Evolutionary conservation across 2,329 filamentous ascomycete species (phyloP).

Genomic region (Calonectria honghensis): DNA sequence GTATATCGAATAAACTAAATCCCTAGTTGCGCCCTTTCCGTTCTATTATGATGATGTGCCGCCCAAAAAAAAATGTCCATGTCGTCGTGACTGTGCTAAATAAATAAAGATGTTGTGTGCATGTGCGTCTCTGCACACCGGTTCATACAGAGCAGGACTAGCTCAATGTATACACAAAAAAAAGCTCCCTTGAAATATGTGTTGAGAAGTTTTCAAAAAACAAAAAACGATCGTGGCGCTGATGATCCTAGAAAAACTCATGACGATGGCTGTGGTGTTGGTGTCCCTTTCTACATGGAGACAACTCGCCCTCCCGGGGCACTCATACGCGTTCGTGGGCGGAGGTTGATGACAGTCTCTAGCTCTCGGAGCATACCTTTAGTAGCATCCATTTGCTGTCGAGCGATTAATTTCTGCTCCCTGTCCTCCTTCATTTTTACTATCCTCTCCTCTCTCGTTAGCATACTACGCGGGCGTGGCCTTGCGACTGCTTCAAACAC

Average conservation of each 20-base stretch:
- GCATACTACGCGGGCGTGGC: constrained; percentile 78
- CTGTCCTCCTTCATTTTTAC: constrained; percentile 92
- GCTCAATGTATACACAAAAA: constrained; percentile 21
- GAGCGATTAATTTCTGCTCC: constrained; percentile 80
- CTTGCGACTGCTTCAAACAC: constrained; percentile 94
- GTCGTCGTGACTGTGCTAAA: constrained; percentile 41
- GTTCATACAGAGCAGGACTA: constrained; percentile 27
- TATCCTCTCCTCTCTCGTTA: constrained; percentile 92
- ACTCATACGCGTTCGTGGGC: constrained; percentile 64
- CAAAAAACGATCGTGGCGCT: constrained; percentile 20
- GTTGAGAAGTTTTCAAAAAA: constrained; percentile 17
- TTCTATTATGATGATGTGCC: constrained; percentile 39
- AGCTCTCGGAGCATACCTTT: constrained; percentile 94
- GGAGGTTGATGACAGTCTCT: constrained; percentile 86
- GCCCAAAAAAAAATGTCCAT: constrained; percentile 39
- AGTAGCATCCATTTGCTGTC: constrained; percentile 86
- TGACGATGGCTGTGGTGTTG: constrained; percentile 32
- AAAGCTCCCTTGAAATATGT: constrained; percentile 1
- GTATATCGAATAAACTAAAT: constrained; percentile 5
- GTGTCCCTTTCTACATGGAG: constrained; percentile 62
- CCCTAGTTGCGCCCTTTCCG: constrained; percentile 34
- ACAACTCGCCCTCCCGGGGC: constrained; percentile 62
- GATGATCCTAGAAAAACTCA: neutral
- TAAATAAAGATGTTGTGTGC: constrained; percentile 24
- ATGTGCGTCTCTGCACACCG: constrained; percentile 32